Percentiles rank a stretch among this genome's conserved stretches.
Evolutionary conservation across 352 stramenopile genomes (phyloP).

Genomic region (Pythium vanterpoolii): DNA sequence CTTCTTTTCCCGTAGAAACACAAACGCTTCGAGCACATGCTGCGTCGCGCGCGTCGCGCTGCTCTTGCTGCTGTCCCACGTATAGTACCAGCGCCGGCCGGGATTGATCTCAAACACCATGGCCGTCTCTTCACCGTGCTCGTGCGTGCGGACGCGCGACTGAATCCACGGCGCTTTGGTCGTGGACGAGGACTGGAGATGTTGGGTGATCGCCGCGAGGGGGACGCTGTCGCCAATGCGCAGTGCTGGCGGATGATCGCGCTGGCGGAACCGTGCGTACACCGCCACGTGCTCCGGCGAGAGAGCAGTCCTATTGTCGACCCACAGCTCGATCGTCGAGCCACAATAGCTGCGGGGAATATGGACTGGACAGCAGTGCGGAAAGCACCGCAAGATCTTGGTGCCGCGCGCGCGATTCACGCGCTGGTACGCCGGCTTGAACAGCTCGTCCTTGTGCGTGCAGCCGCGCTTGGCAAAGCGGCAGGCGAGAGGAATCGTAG

Average conservation of each 20-base stretch:
- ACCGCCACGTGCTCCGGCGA: not conserved
- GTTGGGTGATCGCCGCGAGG: not conserved
- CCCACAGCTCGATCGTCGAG: conserved; percentile 24
- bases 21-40: conserved; percentile 20
- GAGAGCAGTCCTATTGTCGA: not conserved
- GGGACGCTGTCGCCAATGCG: not conserved
- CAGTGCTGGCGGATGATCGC: not conserved
- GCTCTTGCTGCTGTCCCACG: conserved; percentile 16
- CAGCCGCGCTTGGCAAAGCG: conserved; percentile 16
- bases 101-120: conserved; percentile 19
- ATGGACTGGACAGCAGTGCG: conserved; percentile 36
- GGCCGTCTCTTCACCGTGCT: not conserved
- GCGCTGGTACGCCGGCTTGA: conserved; percentile 21
- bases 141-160: not conserved
- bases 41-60: conserved; percentile 13
- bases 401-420: conserved; percentile 15
- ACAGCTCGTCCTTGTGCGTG: conserved; percentile 14
- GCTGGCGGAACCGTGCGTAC: conserved; percentile 11
- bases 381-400: conserved; percentile 32
- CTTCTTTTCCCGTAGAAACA: not conserved
- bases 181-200: conserved; percentile 2
- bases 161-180: conserved; percentile 15
- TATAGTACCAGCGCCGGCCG: conserved; percentile 14
- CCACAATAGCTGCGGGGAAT: conserved; percentile 39
- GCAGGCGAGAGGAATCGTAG: no score